Base-by-base conservation (phyloP, 169 alveolate species). In the Plasmodium ovale region DNA sequence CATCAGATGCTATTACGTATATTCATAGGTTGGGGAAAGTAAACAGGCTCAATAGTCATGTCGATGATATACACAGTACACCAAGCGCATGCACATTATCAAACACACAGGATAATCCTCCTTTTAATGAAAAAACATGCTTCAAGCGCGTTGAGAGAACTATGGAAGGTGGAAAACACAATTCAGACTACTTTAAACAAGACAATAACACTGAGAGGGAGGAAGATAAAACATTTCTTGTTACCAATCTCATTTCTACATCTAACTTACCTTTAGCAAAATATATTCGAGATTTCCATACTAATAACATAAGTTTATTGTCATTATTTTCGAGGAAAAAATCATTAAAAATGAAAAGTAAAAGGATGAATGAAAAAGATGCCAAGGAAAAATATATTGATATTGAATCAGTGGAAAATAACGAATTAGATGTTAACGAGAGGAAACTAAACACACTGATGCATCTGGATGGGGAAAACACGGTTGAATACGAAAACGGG, bases 1-100 rank as follows among this genome's bases (percentile, higher is more conserved):
- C 96, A 1, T 56, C 84, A 25, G 91, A 88, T 53, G 90, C 91
- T 10, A 73, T 93, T 25, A 87, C 94, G 14, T 93, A 89, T 72
- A 27, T 93, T 53, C 96, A 93, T 67, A 77, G 96, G 35, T 62
- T 85, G 19, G 88, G 91, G 5, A 72, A 77, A 12, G 69, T 72
- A 23, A 72, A 72, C 58, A 44, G 87, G 4, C 35, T 44, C 9
- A 60, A 59, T 25, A 37, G 31, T 79, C 37, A 73, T 39, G 39
- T 1, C 12, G 19, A 16, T 23, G 7, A 29, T 51, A 19, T 42
- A 5, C 5, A 35, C 35, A 33, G n/a, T 19, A 19, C 10, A 70
- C 42, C 25, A 47, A 9, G 10, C n/a, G 5, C 31, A 19, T 25
- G 21, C 23, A 70, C 7, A 23, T 29, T n/a, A 51, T 49, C n/a